phyloP scores from a whole-genome alignment of 192 early-diverging fungal species.

The Rhizophagus clarus region DNA sequence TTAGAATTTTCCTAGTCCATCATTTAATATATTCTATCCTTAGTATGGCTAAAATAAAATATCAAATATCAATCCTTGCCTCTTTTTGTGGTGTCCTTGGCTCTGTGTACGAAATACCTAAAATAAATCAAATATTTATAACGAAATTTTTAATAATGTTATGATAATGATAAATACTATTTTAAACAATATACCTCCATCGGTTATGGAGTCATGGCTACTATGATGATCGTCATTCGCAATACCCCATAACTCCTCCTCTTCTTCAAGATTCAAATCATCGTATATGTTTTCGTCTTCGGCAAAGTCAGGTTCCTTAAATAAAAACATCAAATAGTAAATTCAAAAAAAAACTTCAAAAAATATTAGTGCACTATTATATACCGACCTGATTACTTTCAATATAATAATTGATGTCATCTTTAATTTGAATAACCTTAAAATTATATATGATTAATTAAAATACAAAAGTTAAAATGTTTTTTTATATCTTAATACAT shows the following conservation, averaged over 20 bases:
- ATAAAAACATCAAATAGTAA: slow-evolving; percentile 2
- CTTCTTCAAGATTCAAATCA: slow-evolving; percentile 88
- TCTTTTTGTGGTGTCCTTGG: slow-evolving; percentile 29
- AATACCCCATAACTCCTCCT: slow-evolving; percentile 79
- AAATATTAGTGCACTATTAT: neutral
- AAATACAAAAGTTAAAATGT: neutral
- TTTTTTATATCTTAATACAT: slow-evolving; percentile 25
- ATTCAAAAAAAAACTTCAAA: neutral
- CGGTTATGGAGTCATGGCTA: slow-evolving; percentile 31
- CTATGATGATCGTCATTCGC: slow-evolving; percentile 66
- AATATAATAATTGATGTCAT: slow-evolving; percentile 92
- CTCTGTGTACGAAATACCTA: slow-evolving; percentile 25
- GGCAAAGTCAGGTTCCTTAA: slow-evolving; percentile 81
- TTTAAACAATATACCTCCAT: neutral
- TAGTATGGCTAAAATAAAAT: no score
- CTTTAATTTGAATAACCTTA: slow-evolving; percentile 79
- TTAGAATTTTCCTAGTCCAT: no score
- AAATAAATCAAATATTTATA: slow-evolving; percentile 9
- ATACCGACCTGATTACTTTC: slow-evolving; percentile 72
- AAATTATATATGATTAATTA: neutral
- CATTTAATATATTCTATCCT: no score
- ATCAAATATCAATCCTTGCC: slow-evolving; percentile 24
- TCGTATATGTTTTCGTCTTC: slow-evolving; percentile 96
- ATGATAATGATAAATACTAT: no score
- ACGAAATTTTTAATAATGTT: no score